These are phyloP conservation scores for Barnettozyma sp. DNA, from an alignment of 805 yeast genomes.

Conservation along the genomic window DNA sequence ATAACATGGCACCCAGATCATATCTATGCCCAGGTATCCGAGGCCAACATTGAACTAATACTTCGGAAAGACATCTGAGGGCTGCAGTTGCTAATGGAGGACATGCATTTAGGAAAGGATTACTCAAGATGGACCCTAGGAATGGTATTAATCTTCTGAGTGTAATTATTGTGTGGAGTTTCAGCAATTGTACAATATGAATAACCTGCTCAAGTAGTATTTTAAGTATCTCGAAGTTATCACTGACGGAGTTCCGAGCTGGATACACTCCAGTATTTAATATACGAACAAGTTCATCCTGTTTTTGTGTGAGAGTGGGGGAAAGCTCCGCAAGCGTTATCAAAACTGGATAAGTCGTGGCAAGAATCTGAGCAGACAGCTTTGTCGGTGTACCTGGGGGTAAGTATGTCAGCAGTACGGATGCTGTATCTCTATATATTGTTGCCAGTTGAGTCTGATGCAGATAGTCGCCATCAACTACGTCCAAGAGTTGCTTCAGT, in stretches of 20 bases:
- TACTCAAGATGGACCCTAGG: constrained; percentile 17
- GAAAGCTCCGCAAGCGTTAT: constrained; percentile 9
- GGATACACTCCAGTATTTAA: constrained; percentile 18
- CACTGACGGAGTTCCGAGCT: constrained; percentile 16
- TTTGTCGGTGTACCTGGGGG: constrained; percentile 22
- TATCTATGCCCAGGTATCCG: constrained; percentile 15
- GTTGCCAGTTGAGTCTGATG: constrained; percentile 15
- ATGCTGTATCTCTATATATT: constrained; percentile 18
- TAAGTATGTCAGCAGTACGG: constrained; percentile 21
- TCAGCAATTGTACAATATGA: constrained; percentile 8
- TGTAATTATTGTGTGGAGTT: constrained; percentile 7
- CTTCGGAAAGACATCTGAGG: constrained; percentile 12
- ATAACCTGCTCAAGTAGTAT: constrained; percentile 10
- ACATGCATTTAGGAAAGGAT: constrained; percentile 20
- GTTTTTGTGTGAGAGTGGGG: background rate
- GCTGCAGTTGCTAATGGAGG: constrained; percentile 10
- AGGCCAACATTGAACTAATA: constrained; percentile 21
- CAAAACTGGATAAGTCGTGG: constrained; percentile 15
- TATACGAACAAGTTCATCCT: constrained; percentile 10
- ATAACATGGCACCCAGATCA: constrained; percentile 20
- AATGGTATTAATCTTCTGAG: constrained; percentile 20
- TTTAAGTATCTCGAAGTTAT: constrained; percentile 14
- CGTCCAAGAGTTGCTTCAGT: constrained; percentile 12
- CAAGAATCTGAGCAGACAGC: constrained; percentile 13
- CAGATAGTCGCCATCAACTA: constrained; percentile 14